phyloP scores from a whole-genome alignment of 768 basidiomycete species.

The Pseudohyphozyma bogoriensis region DNA sequence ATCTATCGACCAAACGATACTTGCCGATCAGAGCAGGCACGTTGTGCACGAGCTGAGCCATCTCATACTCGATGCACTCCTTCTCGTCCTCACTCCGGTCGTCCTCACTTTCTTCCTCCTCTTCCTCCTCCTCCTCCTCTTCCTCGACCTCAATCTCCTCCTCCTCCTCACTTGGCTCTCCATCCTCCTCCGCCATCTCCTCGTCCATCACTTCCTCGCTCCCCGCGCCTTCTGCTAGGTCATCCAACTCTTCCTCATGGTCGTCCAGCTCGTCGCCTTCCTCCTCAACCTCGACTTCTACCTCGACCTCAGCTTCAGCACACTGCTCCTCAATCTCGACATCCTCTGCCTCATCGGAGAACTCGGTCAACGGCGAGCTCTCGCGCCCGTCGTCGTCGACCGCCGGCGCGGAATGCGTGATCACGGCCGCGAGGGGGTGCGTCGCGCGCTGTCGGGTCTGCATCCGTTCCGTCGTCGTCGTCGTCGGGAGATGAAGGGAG shows the following conservation, averaged over 20 bases:
- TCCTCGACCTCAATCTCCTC: background rate
- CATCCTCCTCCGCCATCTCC: background rate
- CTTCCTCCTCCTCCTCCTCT: constrained; percentile 5
- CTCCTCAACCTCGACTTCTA: constrained; percentile 10
- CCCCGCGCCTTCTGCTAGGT: background rate
- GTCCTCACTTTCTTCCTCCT: constrained; percentile 7
- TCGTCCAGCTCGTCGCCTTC: constrained; percentile 7
- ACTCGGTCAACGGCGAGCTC: too few species aligned
- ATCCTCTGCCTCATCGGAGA: too few species aligned
- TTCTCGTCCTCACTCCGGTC: constrained; percentile 16
- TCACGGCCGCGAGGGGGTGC: too few species aligned
- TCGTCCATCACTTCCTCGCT: background rate
- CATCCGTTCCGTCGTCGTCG: too few species aligned
- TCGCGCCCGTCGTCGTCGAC: too few species aligned
- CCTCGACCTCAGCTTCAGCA: constrained; percentile 9
- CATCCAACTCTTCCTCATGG: background rate
- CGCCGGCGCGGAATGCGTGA: too few species aligned
- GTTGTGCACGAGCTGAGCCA: constrained; percentile 54
- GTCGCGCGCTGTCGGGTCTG: too few species aligned
- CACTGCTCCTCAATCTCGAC: too few species aligned
- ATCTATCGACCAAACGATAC: constrained; percentile 74
- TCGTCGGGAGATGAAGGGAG: too few species aligned
- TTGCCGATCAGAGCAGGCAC: constrained; percentile 57
- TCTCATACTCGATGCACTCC: constrained; percentile 45
- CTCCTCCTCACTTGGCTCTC: background rate